Percentiles rank a stretch among this genome's conserved stretches.
Evolutionary conservation across 202 grass and related monocot species (phyloP).

Genomic region (Digitaria exilis): DNA sequence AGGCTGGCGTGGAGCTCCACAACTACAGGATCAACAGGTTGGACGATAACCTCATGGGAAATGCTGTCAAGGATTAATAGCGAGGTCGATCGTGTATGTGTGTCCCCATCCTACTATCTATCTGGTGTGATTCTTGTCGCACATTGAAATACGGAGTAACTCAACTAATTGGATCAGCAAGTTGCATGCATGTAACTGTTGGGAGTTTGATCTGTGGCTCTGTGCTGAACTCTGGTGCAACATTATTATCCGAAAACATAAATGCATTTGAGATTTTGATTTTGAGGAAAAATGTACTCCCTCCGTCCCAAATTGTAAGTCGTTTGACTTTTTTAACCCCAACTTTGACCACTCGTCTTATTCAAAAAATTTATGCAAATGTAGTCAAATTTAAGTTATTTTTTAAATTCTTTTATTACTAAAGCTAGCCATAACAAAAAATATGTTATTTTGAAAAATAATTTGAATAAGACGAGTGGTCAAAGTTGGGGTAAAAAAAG

Average conservation of each 20-base stretch:
- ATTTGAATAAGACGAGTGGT: no score
- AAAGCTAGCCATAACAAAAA: no score
- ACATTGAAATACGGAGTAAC: neutral
- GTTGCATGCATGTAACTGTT: neutral
- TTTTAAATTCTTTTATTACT: no score
- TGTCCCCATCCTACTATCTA: neutral
- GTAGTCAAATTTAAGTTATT: no score
- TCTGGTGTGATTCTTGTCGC: neutral
- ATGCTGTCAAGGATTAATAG: constrained; percentile 3
- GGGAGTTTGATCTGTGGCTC: no score
- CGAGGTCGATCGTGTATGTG: neutral
- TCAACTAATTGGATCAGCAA: neutral
- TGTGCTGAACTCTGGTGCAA: neutral
- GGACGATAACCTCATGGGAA: constrained; percentile 34
- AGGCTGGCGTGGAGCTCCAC: constrained; percentile 45
- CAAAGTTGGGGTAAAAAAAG: no score
- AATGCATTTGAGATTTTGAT: neutral
- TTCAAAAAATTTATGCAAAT: no score
- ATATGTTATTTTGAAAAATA: no score
- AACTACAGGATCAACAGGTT: constrained; percentile 59
- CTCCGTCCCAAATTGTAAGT: no score
- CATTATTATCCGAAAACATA: neutral
- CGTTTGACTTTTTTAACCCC: no score
- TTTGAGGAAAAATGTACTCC: no score
- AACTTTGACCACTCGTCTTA: no score